Evolutionary conservation across 2,329 filamentous ascomycete species (phyloP), one percentile per base, ranked within the genome.

Genomic region (Sodiomyces alkalinus): DNA sequence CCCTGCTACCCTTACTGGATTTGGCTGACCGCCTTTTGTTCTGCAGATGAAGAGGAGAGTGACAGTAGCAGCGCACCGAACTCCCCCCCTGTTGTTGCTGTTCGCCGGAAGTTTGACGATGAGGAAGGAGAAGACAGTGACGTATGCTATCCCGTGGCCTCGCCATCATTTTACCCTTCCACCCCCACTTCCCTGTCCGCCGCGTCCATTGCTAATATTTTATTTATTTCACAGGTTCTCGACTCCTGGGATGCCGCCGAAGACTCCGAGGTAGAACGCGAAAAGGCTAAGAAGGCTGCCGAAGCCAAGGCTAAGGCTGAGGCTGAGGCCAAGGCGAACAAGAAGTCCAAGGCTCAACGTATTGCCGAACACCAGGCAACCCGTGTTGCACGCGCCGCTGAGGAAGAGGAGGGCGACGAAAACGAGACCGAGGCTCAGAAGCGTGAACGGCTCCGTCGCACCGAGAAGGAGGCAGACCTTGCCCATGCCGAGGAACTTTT

Each of bases 171-270:
- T 11, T 4, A 28, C 26, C 21, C 19, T 15, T 19, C 17, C 9
- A 17, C 12, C 19, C 7, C 20, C 21, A 9, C n/a, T 10, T 10
- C 17, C 14, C 14, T 17, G 15, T n/a, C 23, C 17, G 15, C 16
- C 23, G 6, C n/a, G n/a, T n/a, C n/a, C n/a, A n/a, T n/a, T n/a
- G n/a, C n/a, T n/a, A n/a, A n/a, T n/a, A n/a, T n/a, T 12, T 18
- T 6, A 13, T 25, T 17, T n/a, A n/a, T n/a, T n/a, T n/a, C n/a
- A 11, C 39, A 93, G 78, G 82, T 96, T 32, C 71, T 94, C 47
- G 90, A 98, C 35, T 87, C 82, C 19, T 98, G 90, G 90, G 86
- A 96, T 47, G 87, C 82, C 33, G 86, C 81, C 42, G 90, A 96
- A 48, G 90, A 98, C 60, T 93, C 85, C 36, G 90, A 98, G 46